Base-by-base conservation (phyloP, 2,329 filamentous ascomycete species). In the Phialophora expanda region DNA sequence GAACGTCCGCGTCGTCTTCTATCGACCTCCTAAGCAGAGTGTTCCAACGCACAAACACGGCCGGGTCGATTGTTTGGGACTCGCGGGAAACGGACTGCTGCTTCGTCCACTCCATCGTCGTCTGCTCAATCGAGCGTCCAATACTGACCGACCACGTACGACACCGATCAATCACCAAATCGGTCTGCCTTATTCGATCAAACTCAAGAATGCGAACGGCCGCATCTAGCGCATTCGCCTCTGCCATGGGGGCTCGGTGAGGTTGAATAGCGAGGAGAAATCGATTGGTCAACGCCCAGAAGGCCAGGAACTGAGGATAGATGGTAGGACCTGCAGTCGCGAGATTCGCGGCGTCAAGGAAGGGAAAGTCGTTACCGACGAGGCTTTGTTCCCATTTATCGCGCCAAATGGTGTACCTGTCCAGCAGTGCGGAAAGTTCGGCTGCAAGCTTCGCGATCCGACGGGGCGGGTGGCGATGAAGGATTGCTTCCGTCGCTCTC, bases 251-350 rank as follows among this genome's bases (percentile, higher is more conserved):
- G 9, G 61, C 65, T 20, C 22, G 55, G 4, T 17, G 7, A 12
- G 61, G 60, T 17, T 66, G 54, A 8, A 66, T 54, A 3, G 65
- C 65, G 6, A 50, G 38, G 38, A 64, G 61, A 41, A 64, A 66
- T 3, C 65, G 61, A 24, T 64, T 56, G 6, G 56, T 54, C 22
- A 66, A 51, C 4, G 65, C 61, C 41, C 54, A 56, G 41, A 51
- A 66, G n/a, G 57, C 50, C 11, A 66, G 51, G 26, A 60, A 66
- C 46, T 57, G 58, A 22, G 59, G 24, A 34, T 38, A 61, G 12
- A 61, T 54, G n/a, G 58, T 61, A 44, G 58, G 58, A 11, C 46
- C 44, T 2, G 58, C 26, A 41, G 53, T 12, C 26, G 53, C 14
- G 22, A 46, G 12, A 54, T 22, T 14, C 44, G 55, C 41, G 20